Conservation (phyloP, 164 flowering plant genomes). For the Annona cherimola region DNA sequence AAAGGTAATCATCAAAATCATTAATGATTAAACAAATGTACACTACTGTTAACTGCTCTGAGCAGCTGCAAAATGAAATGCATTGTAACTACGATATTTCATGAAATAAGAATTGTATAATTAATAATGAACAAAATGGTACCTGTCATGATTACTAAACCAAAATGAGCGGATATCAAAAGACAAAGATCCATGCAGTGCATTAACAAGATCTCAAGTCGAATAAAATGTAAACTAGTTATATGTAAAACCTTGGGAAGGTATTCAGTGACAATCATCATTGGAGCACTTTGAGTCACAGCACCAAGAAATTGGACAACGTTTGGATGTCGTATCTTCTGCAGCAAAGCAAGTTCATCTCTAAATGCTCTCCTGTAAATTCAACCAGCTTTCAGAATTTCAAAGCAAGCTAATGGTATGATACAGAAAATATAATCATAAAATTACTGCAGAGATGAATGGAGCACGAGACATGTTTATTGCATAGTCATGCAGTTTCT, state of each 20-base stretch:
- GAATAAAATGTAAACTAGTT: neutral
- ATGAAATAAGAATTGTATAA: neutral
- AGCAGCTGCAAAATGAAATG: neutral
- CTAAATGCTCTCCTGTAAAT: conserved; percentile 66
- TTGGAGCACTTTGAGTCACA: conserved; percentile 95
- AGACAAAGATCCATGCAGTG: neutral
- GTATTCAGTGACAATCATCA: conserved; percentile 99
- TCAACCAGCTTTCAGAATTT: neutral
- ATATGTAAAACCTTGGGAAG: conserved; percentile 63
- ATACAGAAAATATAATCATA: neutral
- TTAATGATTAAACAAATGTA: too few species aligned
- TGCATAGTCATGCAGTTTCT: too few species aligned
- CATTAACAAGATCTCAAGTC: neutral
- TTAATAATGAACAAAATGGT: neutral
- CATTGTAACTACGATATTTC: neutral
- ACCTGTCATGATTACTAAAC: neutral
- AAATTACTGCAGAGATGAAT: too few species aligned
- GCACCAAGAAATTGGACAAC: conserved; percentile 98
- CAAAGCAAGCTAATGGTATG: neutral
- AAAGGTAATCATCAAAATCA: too few species aligned
- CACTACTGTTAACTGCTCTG: neutral
- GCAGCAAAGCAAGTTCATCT: conserved; percentile 92
- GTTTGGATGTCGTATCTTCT: conserved; percentile 92
- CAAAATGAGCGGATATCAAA: neutral
- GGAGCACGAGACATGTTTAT: too few species aligned